Evolutionary conservation across 306 rosid species (phyloP), one percentile per base, ranked within the genome.

Genomic region (cucumber (Cucumis sativus)): DNA sequence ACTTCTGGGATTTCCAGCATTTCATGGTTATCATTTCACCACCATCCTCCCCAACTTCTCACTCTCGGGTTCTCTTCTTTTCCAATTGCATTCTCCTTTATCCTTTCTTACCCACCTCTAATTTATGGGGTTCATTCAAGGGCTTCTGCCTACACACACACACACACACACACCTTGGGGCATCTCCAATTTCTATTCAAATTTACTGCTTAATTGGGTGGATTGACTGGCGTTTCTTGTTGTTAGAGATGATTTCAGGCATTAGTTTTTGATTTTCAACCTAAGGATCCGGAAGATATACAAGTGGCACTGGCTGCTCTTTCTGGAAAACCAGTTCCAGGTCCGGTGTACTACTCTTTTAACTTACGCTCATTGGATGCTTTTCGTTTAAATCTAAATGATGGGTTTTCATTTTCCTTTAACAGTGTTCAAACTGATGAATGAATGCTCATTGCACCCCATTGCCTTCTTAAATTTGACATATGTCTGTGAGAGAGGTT

Each of bases 261-360:
- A 25, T 43, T 90, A 84, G 96, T 92, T 74, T 95, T 84, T 88
- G 98, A 92, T 88, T 95, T 95, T 83, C 98, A 92, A 79, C 98
- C 98, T n/a, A 80, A 86, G 86, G 96, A 92, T 85, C 97, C 98
- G 62, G 93, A 92, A 82, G 90, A 88, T 80, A 70, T 92, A 84
- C 86, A 57, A 70, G 88, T 80, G 69, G 97, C 97, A 45, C 85
- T 95, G 69, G 91, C 88, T 52, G 90, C 82, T 83, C 83, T 95
- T 57, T 85, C 89, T 73, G 96, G 97, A 43, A 90, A 83, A 85
- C 45, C 91, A 63, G 85, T 90, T 64, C 88, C 89, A 59, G 97
- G 98, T 92, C 37, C 20, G 41, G 10, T 7, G 41, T 62, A 37
- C 21, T 7, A 13, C 15, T 62, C n/a, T 33, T 30, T 62, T 33